Conservation (phyloP, 2,329 filamentous ascomycete genomes). For the Beauveria pseudobassiana region DNA sequence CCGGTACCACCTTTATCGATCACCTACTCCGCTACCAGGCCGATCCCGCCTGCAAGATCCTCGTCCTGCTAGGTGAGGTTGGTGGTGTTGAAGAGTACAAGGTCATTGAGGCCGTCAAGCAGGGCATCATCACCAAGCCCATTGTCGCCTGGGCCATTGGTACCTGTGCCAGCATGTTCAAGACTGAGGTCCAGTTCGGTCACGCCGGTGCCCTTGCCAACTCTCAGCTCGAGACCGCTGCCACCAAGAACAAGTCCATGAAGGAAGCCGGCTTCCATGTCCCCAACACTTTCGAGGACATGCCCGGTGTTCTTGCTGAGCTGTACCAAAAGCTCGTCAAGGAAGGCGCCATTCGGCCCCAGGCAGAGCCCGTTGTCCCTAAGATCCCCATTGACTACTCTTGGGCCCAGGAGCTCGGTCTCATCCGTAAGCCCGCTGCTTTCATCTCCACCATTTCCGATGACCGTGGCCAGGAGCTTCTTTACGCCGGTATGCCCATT, state of each 20-base stretch:
- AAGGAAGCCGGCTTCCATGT: conserved; percentile 89
- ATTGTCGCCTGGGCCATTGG: conserved; percentile 99
- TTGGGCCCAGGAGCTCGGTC: conserved; percentile 97
- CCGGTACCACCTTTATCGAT: conserved; percentile 98
- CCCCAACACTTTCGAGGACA: conserved; percentile 93
- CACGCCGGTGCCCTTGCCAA: conserved; percentile 98
- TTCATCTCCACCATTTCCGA: conserved; percentile 99
- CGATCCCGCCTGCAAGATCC: conserved; percentile 96
- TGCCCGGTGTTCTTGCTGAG: conserved; percentile 65
- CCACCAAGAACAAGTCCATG: conserved; percentile 96
- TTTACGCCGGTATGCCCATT: conserved; percentile 98
- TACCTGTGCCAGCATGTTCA: conserved; percentile 99
- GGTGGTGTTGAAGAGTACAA: conserved; percentile 99
- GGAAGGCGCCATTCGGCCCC: conserved; percentile 76
- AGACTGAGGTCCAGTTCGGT: conserved; percentile 99
- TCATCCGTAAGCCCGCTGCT: conserved; percentile 98
- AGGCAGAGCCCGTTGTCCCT: conserved; percentile 83
- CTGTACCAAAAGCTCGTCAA: conserved; percentile 88
- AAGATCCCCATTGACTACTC: conserved; percentile 99
- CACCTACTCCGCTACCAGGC: conserved; percentile 94
- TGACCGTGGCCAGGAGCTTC: conserved; percentile 97
- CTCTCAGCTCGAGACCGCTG: conserved; percentile 96
- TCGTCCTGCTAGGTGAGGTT: conserved; percentile 92
- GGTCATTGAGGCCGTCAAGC: conserved; percentile 96
- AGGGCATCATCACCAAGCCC: conserved; percentile 91